phyloP scores from a whole-genome alignment of 768 basidiomycete species.

The Phaffia tasmanica region DNA sequence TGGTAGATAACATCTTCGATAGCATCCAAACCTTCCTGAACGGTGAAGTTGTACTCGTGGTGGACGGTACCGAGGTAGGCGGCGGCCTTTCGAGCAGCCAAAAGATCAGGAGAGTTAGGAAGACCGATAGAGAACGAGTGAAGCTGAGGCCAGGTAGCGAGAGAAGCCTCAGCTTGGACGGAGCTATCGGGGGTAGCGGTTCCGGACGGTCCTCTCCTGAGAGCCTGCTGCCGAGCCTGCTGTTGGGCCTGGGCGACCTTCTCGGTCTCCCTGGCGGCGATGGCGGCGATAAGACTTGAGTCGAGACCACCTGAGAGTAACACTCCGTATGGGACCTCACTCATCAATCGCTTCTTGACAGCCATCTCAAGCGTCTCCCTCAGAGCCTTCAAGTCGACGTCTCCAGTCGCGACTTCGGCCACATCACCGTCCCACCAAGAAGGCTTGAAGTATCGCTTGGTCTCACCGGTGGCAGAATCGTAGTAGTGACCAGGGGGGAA shows the following conservation, averaged over 20 bases:
- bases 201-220: conserved; percentile 28
- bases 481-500: conserved; percentile 97
- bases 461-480: conserved; percentile 68
- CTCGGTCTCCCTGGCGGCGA: conserved; percentile 90
- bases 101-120: conserved; percentile 83
- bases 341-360: conserved; percentile 91
- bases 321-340: conserved; percentile 96
- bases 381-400: conserved; percentile 56
- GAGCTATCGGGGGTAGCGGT: conserved; percentile 25
- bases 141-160: conserved; percentile 84
- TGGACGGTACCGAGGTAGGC: conserved; percentile 87
- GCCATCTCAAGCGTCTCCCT: conserved; percentile 78
- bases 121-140: conserved; percentile 97
- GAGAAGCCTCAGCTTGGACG: conserved; percentile 47
- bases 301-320: conserved; percentile 90
- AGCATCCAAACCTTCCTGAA: conserved; percentile 94
- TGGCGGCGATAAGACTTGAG: conserved; percentile 86
- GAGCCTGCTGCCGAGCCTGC: conserved; percentile 50
- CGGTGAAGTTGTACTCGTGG: conserved; percentile 95
- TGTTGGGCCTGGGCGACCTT: conserved; percentile 71
- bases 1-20: conserved; percentile 96
- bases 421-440: conserved; percentile 80
- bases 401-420: conserved; percentile 49
- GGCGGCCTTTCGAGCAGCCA: conserved; percentile 88
- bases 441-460: conserved; percentile 74